A percentile compares a stretch with the other conserved stretches of the same genome.
phyloP scores from a whole-genome alignment of 768 basidiomycete genomes.

The Mycena belliarum region DNA sequence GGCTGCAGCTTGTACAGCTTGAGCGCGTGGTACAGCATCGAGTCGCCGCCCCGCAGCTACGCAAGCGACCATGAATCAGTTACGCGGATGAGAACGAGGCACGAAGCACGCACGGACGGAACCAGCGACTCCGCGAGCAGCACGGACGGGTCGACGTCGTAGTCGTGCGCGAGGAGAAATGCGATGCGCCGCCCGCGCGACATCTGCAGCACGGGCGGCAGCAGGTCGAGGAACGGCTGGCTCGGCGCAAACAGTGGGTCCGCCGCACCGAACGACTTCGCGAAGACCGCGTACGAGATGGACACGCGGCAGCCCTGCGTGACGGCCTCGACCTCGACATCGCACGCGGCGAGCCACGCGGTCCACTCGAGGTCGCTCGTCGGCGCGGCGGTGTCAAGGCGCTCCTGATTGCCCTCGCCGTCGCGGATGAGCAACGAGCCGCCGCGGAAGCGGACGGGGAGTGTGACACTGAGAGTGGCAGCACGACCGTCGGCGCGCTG shows the following conservation, averaged over 20 bases:
- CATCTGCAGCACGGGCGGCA: conserved; percentile 72
- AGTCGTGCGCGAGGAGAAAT: conserved; percentile 70
- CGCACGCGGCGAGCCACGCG: conserved; percentile 73
- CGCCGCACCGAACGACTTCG: conserved; percentile 65
- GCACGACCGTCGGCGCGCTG: conserved; percentile 65
- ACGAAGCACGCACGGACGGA: conserved; percentile 57
- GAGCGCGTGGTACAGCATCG: conserved; percentile 72
- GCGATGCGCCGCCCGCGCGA: conserved; percentile 72
- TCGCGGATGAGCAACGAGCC: conserved; percentile 64
- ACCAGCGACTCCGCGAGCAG: conserved; percentile 69
- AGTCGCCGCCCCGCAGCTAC: conserved; percentile 78
- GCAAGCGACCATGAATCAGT: background rate
- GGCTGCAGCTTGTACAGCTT: conserved; percentile 75
- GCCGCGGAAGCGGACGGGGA: conserved; percentile 74
- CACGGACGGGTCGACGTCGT: conserved; percentile 70
- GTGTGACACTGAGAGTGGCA: conserved; percentile 71
- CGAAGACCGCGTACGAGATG: conserved; percentile 70
- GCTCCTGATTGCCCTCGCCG: conserved; percentile 57
- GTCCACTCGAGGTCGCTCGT: conserved; percentile 77
- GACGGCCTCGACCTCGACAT: conserved; percentile 72
- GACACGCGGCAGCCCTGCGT: conserved; percentile 69
- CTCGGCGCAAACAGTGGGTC: conserved; percentile 73
- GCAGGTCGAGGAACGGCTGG: conserved; percentile 69
- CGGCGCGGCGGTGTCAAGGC: conserved; percentile 61
- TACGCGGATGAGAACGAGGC: background rate